phyloP scores from a whole-genome alignment of 192 early-diverging fungal genomes.

The Linnemannia elongata region DNA sequence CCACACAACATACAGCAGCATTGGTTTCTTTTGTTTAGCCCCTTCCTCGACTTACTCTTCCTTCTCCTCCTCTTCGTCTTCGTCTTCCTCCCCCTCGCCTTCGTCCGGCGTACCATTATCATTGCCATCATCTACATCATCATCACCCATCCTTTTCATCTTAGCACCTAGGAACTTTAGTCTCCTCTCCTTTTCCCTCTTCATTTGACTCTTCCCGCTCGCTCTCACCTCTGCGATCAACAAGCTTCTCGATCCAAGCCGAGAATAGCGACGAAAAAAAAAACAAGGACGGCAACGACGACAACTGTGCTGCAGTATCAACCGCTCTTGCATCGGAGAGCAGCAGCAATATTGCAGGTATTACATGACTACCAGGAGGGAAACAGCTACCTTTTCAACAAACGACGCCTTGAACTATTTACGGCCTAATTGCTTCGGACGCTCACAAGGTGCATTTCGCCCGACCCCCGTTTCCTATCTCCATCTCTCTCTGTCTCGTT shows the following conservation, averaged over 20 bases:
- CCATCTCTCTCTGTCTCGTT: background rate
- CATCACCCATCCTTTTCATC: background rate
- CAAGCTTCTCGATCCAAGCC: background rate
- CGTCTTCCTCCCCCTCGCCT: background rate
- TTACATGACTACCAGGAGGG: background rate
- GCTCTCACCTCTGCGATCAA: background rate
- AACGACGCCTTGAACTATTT: background rate
- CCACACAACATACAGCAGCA: background rate
- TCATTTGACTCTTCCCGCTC: background rate
- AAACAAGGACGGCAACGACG: too few species aligned
- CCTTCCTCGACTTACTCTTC: background rate
- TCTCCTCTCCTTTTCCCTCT: background rate
- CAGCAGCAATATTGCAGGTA: slow-evolving; percentile 5
- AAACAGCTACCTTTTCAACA: background rate
- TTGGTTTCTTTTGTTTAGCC: background rate
- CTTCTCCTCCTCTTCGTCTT: background rate
- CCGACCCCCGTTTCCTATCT: background rate
- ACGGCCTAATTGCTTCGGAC: background rate
- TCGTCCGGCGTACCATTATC: background rate
- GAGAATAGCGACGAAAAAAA: background rate
- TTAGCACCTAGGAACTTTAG: background rate
- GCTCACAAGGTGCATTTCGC: slow-evolving; percentile 6
- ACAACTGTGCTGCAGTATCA: background rate
- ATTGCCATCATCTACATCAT: background rate
- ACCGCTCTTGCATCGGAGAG: slow-evolving; percentile 1